A percentile compares a stretch with the other conserved stretches of the same genome.
phyloP scores from a whole-genome alignment of 2,329 filamentous ascomycete species.

The Colletotrichum tanaceti region DNA sequence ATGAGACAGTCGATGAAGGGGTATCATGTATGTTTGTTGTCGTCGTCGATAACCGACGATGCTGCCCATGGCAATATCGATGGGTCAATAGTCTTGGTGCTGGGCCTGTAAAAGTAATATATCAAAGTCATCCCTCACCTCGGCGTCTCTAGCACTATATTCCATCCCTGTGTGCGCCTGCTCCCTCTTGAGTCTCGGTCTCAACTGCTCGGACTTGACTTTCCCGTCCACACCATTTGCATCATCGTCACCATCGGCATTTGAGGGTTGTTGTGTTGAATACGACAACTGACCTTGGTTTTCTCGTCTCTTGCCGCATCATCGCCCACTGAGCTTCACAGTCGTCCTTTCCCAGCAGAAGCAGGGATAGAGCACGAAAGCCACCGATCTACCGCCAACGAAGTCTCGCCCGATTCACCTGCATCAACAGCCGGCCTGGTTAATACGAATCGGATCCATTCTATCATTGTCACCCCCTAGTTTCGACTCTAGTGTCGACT shows the following conservation, averaged over 20 bases:
- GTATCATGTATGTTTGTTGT: not conserved
- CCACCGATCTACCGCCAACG: conserved; percentile 3
- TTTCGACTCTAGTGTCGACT: conserved; percentile 15
- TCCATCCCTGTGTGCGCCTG: conserved; percentile 35
- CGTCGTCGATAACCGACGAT: conserved; percentile 11
- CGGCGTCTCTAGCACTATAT: conserved; percentile 35
- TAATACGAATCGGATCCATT: conserved; percentile 22
- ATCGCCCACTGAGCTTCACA: not conserved
- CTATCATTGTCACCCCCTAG: not conserved
- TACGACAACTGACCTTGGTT: conserved; percentile 28
- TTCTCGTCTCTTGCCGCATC: not conserved
- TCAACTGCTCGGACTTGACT: conserved; percentile 20
- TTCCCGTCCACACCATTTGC: conserved; percentile 25
- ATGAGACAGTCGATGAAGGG: conserved; percentile 30
- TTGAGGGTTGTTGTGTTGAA: conserved; percentile 36
- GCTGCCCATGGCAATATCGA: conserved; percentile 5
- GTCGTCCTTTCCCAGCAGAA: conserved; percentile 4
- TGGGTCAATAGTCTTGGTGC: conserved; percentile 16
- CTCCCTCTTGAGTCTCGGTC: conserved; percentile 28
- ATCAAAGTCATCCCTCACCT: conserved; percentile 35
- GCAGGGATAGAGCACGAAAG: conserved; percentile 22
- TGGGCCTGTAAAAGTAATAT: conserved; percentile 40
- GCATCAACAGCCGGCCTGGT: conserved; percentile 35
- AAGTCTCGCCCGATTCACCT: conserved; percentile 16
- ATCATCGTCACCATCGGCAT: conserved; percentile 27